Conservation (phyloP, 2,329 filamentous ascomycete genomes). For the Ramularia endophylla region DNA sequence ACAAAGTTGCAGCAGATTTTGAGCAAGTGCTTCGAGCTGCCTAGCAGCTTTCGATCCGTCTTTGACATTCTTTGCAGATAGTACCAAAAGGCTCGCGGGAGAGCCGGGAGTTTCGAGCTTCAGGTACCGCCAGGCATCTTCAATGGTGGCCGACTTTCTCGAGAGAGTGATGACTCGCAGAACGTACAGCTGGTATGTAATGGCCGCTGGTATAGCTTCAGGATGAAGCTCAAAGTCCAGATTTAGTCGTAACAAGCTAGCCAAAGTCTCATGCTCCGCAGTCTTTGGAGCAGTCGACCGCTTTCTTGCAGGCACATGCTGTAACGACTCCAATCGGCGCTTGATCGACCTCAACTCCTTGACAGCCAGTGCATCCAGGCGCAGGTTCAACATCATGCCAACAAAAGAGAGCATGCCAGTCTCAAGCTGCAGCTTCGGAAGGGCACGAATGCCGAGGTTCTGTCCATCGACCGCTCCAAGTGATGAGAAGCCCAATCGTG, state of each 20-base stretch:
- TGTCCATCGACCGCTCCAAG: slow-evolving; percentile 52
- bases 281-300: neutral
- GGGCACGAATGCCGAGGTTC: slow-evolving; percentile 46
- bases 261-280: slow-evolving; percentile 42
- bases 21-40: slow-evolving; percentile 62
- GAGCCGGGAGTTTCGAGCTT: slow-evolving; percentile 50
- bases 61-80: slow-evolving; percentile 44
- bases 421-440: slow-evolving; percentile 64
- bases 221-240: slow-evolving; percentile 34
- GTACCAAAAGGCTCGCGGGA: slow-evolving; percentile 52
- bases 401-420: slow-evolving; percentile 65
- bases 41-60: slow-evolving; percentile 52
- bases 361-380: slow-evolving; percentile 60
- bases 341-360: slow-evolving; percentile 65
- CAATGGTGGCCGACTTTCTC: slow-evolving; percentile 55
- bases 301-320: slow-evolving; percentile 4
- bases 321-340: slow-evolving; percentile 48
- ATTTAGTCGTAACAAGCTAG: slow-evolving; percentile 58
- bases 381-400: slow-evolving; percentile 58
- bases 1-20: slow-evolving; percentile 58
- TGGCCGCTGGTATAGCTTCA: slow-evolving; percentile 48
- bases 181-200: slow-evolving; percentile 59
- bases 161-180: slow-evolving; percentile 57
- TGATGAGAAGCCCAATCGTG: slow-evolving; percentile 60
- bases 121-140: slow-evolving; percentile 53